Percentiles rank a stretch among this genome's conserved stretches.
These are phyloP conservation scores for Pleoardoris graminearum DNA, from an alignment of 2,329 filamentous ascomycete species.

Conservation along the genomic window DNA sequence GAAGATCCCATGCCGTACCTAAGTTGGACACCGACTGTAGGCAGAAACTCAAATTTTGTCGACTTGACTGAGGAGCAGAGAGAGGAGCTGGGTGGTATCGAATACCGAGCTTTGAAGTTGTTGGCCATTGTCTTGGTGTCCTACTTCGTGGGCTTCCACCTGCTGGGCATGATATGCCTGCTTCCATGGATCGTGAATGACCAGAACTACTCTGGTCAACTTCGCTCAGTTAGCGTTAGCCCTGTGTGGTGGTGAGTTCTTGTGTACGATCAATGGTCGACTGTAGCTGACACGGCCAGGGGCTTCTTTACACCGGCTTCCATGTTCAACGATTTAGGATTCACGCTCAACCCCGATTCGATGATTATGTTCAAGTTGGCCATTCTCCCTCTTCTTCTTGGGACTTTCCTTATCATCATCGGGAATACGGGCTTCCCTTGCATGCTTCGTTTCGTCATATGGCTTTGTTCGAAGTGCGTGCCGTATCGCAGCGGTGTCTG, in stretches of 20 bases:
- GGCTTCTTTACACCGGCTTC: conserved; percentile 86
- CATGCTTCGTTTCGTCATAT: conserved; percentile 92
- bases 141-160: conserved; percentile 84
- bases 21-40: conserved; percentile 90
- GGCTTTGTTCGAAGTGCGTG: conserved; percentile 70
- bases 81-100: conserved; percentile 93
- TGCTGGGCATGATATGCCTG: conserved; percentile 73
- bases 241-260: conserved; percentile 73
- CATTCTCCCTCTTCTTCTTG: conserved; percentile 72
- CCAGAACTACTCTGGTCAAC: conserved; percentile 60
- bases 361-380: conserved; percentile 87
- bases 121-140: conserved; percentile 73
- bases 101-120: conserved; percentile 90
- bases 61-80: conserved; percentile 87
- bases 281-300: conserved; percentile 36
- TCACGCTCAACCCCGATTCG: conserved; percentile 87
- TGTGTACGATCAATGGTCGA: too few species aligned
- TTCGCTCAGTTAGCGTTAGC: conserved; percentile 64
- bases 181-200: conserved; percentile 78
- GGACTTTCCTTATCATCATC: conserved; percentile 86
- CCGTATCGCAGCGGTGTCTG: conserved; percentile 71
- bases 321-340: conserved; percentile 93
- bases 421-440: conserved; percentile 96
- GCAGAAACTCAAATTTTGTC: conserved; percentile 89
- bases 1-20: conserved; percentile 77